These are phyloP conservation scores for Sutorius australiensis DNA, from an alignment of 768 basidiomycete genomes.

Conservation along the genomic window DNA sequence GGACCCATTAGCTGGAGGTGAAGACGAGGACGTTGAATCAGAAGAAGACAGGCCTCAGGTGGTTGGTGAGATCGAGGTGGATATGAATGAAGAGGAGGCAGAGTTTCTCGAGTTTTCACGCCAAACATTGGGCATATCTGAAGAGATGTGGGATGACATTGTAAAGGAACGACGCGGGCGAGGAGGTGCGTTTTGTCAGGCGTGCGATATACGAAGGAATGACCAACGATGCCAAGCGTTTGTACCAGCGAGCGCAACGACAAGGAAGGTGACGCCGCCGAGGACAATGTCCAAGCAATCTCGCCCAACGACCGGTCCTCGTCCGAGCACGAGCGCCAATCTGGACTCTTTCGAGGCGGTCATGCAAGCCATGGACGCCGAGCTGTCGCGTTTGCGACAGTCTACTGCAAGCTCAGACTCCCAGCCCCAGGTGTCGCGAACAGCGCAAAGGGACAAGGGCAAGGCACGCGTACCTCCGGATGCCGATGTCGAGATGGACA, in stretches of 20 bases:
- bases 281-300: slow-evolving; percentile 9
- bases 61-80: slow-evolving; percentile 79
- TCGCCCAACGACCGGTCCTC: slow-evolving; percentile 32
- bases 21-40: slow-evolving; percentile 51
- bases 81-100: slow-evolving; percentile 91
- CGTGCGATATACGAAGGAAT: not conserved
- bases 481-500: slow-evolving; percentile 55
- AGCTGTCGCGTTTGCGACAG: slow-evolving; percentile 53
- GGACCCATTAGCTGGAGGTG: slow-evolving; percentile 36
- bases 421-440: slow-evolving; percentile 9
- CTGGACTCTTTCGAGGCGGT: slow-evolving; percentile 93
- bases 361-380: slow-evolving; percentile 92
- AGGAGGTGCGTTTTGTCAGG: slow-evolving; percentile 60
- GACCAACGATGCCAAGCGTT: slow-evolving; percentile 44
- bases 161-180: slow-evolving; percentile 69
- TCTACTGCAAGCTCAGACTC: slow-evolving; percentile 15
- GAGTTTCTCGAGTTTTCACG: slow-evolving; percentile 95
- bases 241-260: slow-evolving; percentile 39
- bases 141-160: slow-evolving; percentile 89
- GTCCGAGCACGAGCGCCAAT: slow-evolving; percentile 55
- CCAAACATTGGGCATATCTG: slow-evolving; percentile 82
- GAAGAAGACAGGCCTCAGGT: slow-evolving; percentile 84
- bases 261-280: not conserved
- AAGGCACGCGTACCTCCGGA: slow-evolving; percentile 32
- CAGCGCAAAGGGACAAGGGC: slow-evolving; percentile 48